Base-by-base conservation (phyloP, 495 filamentous ascomycete genomes). In the Chlorociboria aeruginascens region DNA sequence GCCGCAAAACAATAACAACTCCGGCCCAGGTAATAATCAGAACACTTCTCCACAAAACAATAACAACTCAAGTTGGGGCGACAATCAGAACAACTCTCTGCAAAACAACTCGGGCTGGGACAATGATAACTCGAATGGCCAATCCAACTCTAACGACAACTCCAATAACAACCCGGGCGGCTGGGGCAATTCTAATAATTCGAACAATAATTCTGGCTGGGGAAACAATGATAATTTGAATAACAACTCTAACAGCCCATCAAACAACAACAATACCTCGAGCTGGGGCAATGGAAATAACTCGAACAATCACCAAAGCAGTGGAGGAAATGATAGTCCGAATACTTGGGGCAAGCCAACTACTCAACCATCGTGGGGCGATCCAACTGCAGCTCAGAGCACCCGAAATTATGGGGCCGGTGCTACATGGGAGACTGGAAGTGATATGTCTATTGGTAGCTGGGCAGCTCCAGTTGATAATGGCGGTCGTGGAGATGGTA, bases 181-280 rank as follows among this genome's bases (percentile, higher is more conserved):
- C 20, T 25, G 20, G 48, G 11, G 13, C 2, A 36, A 11, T 36
- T 14, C 33, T 36, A 11, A 36, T 3, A 11, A 36, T 3, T 14
- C 33, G 11, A 36, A 36, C 33, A 25, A 25, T 25, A 25, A 25
- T 25, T 25, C 20, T 25, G 33, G 33, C 6, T 11, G 33, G 46
- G 52, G 12, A 45, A 57, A 40, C 52, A 45, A 16, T 55, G 43
- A 14, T 46, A 46, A 43, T 39, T 45, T 32, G 17, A 54, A 55
- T 33, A 45, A 53, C 20, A 42, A 51, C 13, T 44, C 35, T 41
- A 58, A 43, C 50, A 48, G 17, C 49, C 49, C 48, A 40, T 50
- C 43, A 14, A 55, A 55, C 43, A 52, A 56, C n/a, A 29, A 51
- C 32, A 48, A 52, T 33, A 9, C 20, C 3, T 49, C 50, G 29